These are phyloP conservation scores for Pulveroboletus ravenelii DNA, from an alignment of 768 basidiomycete genomes.

Conservation along the genomic window DNA sequence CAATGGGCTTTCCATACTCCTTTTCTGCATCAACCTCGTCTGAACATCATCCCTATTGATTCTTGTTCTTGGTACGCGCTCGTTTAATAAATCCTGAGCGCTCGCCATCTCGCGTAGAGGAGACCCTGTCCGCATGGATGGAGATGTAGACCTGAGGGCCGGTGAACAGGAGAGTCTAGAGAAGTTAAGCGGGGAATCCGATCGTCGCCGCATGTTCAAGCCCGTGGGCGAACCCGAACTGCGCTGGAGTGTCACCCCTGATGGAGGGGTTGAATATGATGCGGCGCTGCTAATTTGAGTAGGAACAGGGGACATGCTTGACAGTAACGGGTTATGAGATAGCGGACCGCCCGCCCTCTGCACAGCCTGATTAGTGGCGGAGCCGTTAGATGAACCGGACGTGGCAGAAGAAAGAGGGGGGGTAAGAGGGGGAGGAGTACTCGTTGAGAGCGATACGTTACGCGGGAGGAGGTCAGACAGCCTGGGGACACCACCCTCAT, in stretches of 20 bases:
- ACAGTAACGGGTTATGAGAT: conserved; percentile 1
- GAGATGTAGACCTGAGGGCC: conserved; percentile 18
- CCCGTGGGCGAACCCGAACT: conserved; percentile 18
- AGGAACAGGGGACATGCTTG: conserved; percentile 2
- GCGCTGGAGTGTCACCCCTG: conserved; percentile 4
- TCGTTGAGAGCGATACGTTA: conserved; percentile 22
- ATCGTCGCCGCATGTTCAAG: conserved; percentile 15
- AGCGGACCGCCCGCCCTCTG: conserved; percentile 5
- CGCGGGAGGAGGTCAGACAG: conserved; percentile 25
- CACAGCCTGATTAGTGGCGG: conserved; percentile 6
- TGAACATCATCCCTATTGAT: conserved; percentile 55
- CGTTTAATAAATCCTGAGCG: conserved; percentile 17
- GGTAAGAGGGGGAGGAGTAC: conserved; percentile 24
- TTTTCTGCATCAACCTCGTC: conserved; percentile 41
- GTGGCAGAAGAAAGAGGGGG: conserved; percentile 19
- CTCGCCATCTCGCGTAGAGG: conserved; percentile 24
- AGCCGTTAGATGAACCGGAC: conserved; percentile 15
- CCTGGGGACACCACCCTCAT: conserved; percentile 13
- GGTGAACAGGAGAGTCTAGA: conserved; percentile 18
- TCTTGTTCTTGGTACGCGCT: conserved; percentile 33
- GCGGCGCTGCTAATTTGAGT: background rate
- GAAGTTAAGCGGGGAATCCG: conserved; percentile 22
- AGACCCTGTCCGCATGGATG: conserved; percentile 22
- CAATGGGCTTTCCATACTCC: conserved; percentile 42
- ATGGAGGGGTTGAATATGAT: conserved; percentile 12